Conservation (phyloP, 345 rosid genomes). For the Anastatica hierochuntica region DNA sequence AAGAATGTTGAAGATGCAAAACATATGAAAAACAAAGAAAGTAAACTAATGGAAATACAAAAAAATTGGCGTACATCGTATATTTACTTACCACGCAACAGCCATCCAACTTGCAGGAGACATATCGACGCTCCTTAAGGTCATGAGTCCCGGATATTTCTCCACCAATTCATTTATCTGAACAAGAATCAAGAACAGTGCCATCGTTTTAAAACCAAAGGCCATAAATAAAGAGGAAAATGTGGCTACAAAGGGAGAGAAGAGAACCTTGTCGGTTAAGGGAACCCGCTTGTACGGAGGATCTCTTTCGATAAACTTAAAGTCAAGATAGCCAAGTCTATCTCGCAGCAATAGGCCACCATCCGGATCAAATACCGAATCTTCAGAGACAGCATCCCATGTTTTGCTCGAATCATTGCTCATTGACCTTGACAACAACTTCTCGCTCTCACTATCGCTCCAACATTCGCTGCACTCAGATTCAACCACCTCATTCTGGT, state of each 20-base stretch:
- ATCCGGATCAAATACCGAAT: conserved; percentile 50
- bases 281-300: conserved; percentile 64
- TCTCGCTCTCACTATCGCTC: conserved; percentile 65
- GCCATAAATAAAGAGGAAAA: background rate
- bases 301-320: conserved; percentile 45
- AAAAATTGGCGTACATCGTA: too few species aligned
- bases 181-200: background rate
- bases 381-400: conserved; percentile 70
- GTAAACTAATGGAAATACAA: too few species aligned
- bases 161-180: conserved; percentile 42
- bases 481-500: conserved; percentile 29
- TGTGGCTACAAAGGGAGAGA: background rate
- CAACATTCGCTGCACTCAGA: conserved; percentile 52
- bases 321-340: conserved; percentile 47
- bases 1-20: background rate
- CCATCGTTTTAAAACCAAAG: too few species aligned
- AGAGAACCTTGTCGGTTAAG: conserved; percentile 50
- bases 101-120: conserved; percentile 94
- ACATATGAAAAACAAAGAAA: too few species aligned
- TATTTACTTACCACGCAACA: conserved; percentile 62
- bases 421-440: conserved; percentile 31
- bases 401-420: conserved; percentile 49
- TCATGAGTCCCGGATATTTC: conserved; percentile 38
- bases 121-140: conserved; percentile 58
- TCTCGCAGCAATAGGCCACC: conserved; percentile 36